Evolutionary conservation across 257 asterid species (phyloP).

Genomic region (Cruciata laevipes): DNA sequence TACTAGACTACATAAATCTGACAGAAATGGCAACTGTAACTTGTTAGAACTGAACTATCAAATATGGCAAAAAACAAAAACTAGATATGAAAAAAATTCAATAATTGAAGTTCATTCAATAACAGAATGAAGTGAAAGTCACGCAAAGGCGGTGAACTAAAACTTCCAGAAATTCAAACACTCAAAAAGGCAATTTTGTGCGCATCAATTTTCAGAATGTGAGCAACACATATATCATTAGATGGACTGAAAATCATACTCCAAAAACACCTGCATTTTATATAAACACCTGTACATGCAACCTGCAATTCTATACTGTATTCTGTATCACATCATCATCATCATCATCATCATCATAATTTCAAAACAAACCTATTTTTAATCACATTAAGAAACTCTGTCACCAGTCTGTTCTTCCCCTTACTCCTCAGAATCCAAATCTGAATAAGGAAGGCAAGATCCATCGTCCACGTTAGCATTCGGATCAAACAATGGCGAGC

Average conservation of each 20-base stretch:
- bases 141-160: too few relatives aligned
- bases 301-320: background rate
- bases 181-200: background rate
- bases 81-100: too few relatives aligned
- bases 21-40: too few relatives aligned
- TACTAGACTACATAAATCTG: too few relatives aligned
- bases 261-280: background rate
- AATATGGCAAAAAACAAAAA: too few relatives aligned
- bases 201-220: background rate
- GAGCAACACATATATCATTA: background rate
- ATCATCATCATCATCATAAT: background rate
- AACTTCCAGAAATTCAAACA: too few relatives aligned
- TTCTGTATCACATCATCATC: background rate
- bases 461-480: slow-evolving; percentile 82
- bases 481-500: slow-evolving; percentile 55
- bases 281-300: background rate
- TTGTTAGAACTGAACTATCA: too few relatives aligned
- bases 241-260: background rate
- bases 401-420: background rate
- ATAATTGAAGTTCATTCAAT: too few relatives aligned
- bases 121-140: too few relatives aligned
- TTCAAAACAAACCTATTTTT: background rate
- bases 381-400: background rate
- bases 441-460: slow-evolving; percentile 74
- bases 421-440: slow-evolving; percentile 41